Conservation (phyloP, 176 grass and related monocot species). For the Canna indica region DNA sequence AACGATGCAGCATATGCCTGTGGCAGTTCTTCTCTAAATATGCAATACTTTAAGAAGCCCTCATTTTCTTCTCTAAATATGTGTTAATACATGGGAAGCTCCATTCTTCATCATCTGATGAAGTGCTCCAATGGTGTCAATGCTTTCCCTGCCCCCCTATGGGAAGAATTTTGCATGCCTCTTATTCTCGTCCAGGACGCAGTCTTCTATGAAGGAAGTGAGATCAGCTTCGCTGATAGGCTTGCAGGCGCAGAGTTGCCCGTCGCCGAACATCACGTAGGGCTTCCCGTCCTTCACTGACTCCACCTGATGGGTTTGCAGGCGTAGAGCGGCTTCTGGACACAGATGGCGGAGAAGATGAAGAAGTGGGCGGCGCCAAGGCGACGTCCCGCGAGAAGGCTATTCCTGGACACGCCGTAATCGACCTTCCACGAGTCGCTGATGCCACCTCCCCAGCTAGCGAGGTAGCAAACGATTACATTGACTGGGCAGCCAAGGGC, state of each 20-base stretch:
- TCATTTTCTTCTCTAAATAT: too few species aligned
- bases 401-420: too few species aligned
- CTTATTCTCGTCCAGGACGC: conserved; percentile 54
- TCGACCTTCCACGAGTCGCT: conserved; percentile 76
- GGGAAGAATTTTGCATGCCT: conserved; percentile 58
- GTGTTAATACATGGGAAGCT: background rate
- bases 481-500: conserved; percentile 33
- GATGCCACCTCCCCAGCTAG: conserved; percentile 70
- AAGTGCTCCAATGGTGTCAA: conserved; percentile 72
- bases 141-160: conserved; percentile 77
- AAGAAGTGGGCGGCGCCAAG: too few species aligned
- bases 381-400: too few species aligned
- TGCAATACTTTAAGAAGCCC: too few species aligned
- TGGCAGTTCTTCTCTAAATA: too few species aligned
- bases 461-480: conserved; percentile 78
- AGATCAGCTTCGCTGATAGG: conserved; percentile 94
- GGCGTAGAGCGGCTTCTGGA: conserved; percentile 92
- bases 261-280: too few species aligned
- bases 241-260: conserved; percentile 95
- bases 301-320: conserved; percentile 84
- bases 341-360: conserved; percentile 84
- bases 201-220: conserved; percentile 68
- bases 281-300: conserved; percentile 68
- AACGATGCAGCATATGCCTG: too few species aligned
- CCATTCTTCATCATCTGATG: background rate